These are phyloP conservation scores for Vitis rupestris DNA, from an alignment of 164 flowering plant genomes.

Conservation along the genomic window DNA sequence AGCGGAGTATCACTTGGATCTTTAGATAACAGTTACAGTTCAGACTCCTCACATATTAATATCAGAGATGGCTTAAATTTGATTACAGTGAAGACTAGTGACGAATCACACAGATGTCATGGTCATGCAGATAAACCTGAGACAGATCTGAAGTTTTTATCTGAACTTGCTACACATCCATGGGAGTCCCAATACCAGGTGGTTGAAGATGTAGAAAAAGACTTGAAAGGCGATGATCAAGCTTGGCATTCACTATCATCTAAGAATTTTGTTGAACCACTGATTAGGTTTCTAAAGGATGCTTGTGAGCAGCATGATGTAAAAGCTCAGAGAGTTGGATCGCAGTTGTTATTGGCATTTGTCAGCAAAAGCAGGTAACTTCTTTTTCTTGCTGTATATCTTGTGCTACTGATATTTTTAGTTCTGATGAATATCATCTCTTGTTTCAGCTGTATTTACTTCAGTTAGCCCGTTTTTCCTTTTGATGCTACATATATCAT, in stretches of 20 bases:
- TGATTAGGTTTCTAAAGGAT: slow-evolving; percentile 49
- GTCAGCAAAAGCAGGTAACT: slow-evolving; percentile 57
- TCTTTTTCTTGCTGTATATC: not conserved
- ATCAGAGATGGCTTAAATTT: slow-evolving; percentile 13
- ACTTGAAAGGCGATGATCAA: slow-evolving; percentile 31
- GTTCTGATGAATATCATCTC: not conserved
- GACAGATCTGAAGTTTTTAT: slow-evolving; percentile 17
- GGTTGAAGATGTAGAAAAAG: slow-evolving; percentile 40
- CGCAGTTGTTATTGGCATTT: slow-evolving; percentile 40
- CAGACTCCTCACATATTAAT: slow-evolving; percentile 31
- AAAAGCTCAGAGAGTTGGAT: slow-evolving; percentile 52
- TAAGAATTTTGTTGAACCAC: slow-evolving; percentile 40
- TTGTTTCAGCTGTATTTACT: too few species aligned
- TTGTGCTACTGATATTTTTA: not conserved
- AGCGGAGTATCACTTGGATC: slow-evolving; percentile 55
- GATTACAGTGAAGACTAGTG: slow-evolving; percentile 8
- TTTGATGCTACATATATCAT: too few species aligned
- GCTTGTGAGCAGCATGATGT: slow-evolving; percentile 43
- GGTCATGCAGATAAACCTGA: slow-evolving; percentile 14
- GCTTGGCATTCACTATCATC: slow-evolving; percentile 29
- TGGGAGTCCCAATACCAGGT: slow-evolving; percentile 54
- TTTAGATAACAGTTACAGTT: slow-evolving; percentile 34
- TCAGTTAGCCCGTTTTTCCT: too few species aligned
- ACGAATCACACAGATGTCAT: slow-evolving; percentile 18
- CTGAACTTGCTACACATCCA: slow-evolving; percentile 36